phyloP scores from a whole-genome alignment of 2,329 filamentous ascomycete genomes.

The Blumeria hordei region DNA sequence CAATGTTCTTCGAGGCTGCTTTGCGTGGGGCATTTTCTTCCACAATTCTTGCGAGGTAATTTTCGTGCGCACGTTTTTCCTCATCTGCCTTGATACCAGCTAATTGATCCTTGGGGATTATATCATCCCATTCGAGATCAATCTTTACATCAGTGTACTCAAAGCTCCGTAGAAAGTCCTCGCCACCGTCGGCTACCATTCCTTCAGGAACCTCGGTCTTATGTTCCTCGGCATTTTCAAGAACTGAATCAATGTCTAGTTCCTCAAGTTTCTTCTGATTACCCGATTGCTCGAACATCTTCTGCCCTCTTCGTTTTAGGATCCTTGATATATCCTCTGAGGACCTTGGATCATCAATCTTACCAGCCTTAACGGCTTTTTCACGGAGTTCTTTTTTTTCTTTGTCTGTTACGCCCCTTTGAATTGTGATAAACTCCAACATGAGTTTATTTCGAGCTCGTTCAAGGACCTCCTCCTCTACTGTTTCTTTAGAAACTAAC shows the following conservation, averaged over 20 bases:
- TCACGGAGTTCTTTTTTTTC: conserved; percentile 52
- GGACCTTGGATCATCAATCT: conserved; percentile 60
- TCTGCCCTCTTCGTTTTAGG: conserved; percentile 91
- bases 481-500: conserved; percentile 90
- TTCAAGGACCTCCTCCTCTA: conserved; percentile 93
- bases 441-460: conserved; percentile 92
- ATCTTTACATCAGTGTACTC: conserved; percentile 97
- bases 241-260: conserved; percentile 87
- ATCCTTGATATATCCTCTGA: conserved; percentile 92
- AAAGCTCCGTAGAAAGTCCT: conserved; percentile 74
- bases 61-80: conserved; percentile 58
- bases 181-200: conserved; percentile 84
- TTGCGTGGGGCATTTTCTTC: conserved; percentile 68
- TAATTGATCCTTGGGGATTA: conserved; percentile 83
- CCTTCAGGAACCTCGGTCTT: conserved; percentile 89
- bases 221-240: conserved; percentile 91
- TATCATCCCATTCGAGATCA: conserved; percentile 92
- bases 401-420: conserved; percentile 88
- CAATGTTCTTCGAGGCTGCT: conserved; percentile 33
- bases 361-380: conserved; percentile 59
- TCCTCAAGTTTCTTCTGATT: conserved; percentile 95
- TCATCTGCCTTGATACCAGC: conserved; percentile 78
- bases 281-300: conserved; percentile 93
- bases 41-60: conserved; percentile 58
- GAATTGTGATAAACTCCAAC: conserved; percentile 91